Conservation (phyloP, 2,329 filamentous ascomycete genomes). For the Colletotrichum sp. region DNA sequence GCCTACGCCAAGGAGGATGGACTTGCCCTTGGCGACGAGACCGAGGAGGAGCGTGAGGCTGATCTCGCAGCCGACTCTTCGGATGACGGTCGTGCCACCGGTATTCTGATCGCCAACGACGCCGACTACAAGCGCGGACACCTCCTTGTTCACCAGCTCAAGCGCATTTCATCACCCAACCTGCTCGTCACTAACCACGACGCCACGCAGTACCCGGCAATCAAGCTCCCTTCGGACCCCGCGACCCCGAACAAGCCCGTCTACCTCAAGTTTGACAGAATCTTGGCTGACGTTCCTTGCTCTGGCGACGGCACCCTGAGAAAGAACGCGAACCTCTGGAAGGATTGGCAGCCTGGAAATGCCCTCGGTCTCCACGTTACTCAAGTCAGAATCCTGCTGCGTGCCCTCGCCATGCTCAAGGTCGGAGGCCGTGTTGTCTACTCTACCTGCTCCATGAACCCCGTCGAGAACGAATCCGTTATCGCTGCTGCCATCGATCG, state of each 20-base stretch:
- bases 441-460: constrained; percentile 99
- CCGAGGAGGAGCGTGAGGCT: constrained; percentile 50
- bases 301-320: constrained; percentile 92
- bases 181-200: constrained; percentile 98
- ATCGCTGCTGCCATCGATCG: constrained; percentile 86
- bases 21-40: constrained; percentile 54
- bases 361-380: constrained; percentile 86
- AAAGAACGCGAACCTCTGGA: constrained; percentile 95
- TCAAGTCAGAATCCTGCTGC: constrained; percentile 87
- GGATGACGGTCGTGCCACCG: constrained; percentile 88
- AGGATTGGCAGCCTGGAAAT: constrained; percentile 89
- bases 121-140: constrained; percentile 96
- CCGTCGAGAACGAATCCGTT: constrained; percentile 95
- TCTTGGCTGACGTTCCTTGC: constrained; percentile 95
- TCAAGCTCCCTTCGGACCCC: constrained; percentile 72
- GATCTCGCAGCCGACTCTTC: constrained; percentile 63
- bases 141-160: constrained; percentile 97
- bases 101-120: constrained; percentile 93
- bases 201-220: constrained; percentile 91
- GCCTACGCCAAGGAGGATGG: constrained; percentile 67
- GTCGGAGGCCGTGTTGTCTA: constrained; percentile 94
- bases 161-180: constrained; percentile 95
- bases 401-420: constrained; percentile 95
- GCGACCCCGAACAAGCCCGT: constrained; percentile 61
- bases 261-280: constrained; percentile 96